phyloP scores from a whole-genome alignment of 73 alveolate species.

The Uronychia binucleata region DNA sequence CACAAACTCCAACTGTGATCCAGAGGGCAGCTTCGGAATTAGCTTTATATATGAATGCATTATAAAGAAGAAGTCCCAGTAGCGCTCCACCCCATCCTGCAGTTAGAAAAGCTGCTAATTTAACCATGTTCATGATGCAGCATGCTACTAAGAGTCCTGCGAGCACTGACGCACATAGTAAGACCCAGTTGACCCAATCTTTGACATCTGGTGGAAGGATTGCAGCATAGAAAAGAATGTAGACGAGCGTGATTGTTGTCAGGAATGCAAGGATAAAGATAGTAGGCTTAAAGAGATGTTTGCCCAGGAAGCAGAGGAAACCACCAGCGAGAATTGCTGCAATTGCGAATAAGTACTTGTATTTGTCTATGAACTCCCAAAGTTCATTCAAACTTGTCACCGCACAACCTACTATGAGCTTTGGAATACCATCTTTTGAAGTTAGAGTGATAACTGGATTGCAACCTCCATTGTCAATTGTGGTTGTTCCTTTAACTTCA shows the following conservation, averaged over 20 bases:
- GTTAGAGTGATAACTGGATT: neutral
- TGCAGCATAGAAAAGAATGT: constrained; percentile 54
- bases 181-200: constrained; percentile 67
- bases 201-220: constrained; percentile 28
- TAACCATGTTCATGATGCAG: constrained; percentile 29
- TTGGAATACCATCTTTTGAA: neutral
- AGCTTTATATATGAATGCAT: constrained; percentile 51
- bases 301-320: constrained; percentile 41
- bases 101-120: constrained; percentile 55
- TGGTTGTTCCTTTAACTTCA: too few relatives aligned
- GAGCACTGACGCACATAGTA: constrained; percentile 35
- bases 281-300: constrained; percentile 45
- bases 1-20: constrained; percentile 29
- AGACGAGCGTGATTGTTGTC: constrained; percentile 18
- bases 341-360: constrained; percentile 15
- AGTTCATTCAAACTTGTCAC: neutral
- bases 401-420: neutral
- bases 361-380: neutral
- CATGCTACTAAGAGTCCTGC: constrained; percentile 48
- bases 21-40: constrained; percentile 42
- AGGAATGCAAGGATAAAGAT: constrained; percentile 39
- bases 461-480: neutral
- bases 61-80: constrained; percentile 44
- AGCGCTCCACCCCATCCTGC: constrained; percentile 69
- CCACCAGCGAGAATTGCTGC: constrained; percentile 18